A percentile compares a stretch with the other conserved stretches of the same genome.
These are phyloP conservation scores for Suhomyces wounanorum DNA, from an alignment of 1,139 yeast species.

Conservation along the genomic window DNA sequence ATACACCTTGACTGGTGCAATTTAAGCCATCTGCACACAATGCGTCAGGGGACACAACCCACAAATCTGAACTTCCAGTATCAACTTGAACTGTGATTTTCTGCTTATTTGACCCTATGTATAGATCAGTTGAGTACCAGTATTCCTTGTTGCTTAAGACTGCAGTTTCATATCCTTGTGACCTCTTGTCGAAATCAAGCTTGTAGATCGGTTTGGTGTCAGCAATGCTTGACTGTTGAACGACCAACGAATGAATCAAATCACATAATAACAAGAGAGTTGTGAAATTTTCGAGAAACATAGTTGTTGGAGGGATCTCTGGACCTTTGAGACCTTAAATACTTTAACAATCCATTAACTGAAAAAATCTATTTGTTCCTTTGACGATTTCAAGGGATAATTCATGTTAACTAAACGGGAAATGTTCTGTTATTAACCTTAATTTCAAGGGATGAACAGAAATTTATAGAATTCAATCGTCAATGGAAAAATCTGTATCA, in stretches of 20 bases:
- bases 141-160: conserved; percentile 3
- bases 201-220: neutral
- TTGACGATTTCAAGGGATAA: neutral
- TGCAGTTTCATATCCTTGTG: neutral
- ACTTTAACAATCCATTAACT: neutral
- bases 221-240: neutral
- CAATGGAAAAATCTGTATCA: too few species aligned
- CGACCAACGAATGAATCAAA: neutral
- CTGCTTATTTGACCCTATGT: conserved; percentile 16
- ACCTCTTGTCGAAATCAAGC: neutral
- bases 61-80: conserved; percentile 26
- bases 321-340: neutral
- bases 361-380: neutral
- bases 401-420: neutral
- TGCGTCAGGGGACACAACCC: conserved; percentile 14
- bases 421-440: neutral
- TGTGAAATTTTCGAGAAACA: neutral
- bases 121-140: conserved; percentile 2
- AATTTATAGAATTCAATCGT: too few species aligned
- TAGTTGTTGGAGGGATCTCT: neutral
- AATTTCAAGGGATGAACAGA: too few species aligned
- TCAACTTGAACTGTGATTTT: conserved; percentile 17
- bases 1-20: neutral
- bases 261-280: neutral
- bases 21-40: conserved; percentile 17